Evolutionary conservation across 305 asterid genomes (phyloP).

Genomic region (Ajuga reptans): DNA sequence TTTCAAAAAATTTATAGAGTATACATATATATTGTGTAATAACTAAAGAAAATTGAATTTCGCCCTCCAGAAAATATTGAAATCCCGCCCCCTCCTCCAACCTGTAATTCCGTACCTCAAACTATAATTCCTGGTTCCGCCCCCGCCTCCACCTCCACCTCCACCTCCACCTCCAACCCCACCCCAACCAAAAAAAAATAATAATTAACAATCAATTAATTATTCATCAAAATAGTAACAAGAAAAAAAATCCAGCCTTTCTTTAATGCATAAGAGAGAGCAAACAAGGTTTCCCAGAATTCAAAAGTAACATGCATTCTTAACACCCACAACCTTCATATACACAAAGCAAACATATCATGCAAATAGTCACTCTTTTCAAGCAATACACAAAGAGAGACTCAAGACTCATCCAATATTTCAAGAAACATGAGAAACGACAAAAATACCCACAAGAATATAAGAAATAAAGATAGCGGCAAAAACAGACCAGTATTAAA

Average conservation of each 20-base stretch:
- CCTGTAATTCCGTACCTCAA: too few species aligned
- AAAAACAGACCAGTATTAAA: slow-evolving; percentile 54
- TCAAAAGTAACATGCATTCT: not conserved
- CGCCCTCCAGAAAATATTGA: too few species aligned
- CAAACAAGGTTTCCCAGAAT: not conserved
- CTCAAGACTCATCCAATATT: slow-evolving; percentile 2
- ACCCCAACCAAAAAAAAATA: not conserved
- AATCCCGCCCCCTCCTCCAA: too few species aligned
- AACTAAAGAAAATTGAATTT: too few species aligned
- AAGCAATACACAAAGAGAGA: not conserved
- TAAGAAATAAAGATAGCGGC: not conserved
- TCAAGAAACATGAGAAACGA: not conserved
- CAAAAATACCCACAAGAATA: not conserved
- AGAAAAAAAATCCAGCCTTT: not conserved
- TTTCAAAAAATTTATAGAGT: too few species aligned
- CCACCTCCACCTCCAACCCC: not conserved
- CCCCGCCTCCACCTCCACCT: too few species aligned
- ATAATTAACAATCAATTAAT: too few species aligned
- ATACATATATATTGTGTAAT: too few species aligned
- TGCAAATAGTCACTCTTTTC: not conserved
- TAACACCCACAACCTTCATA: not conserved
- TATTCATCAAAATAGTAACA: not conserved
- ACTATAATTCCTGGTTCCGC: too few species aligned
- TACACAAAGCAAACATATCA: not conserved
- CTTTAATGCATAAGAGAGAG: not conserved